Base-by-base conservation (phyloP, 2,329 filamentous ascomycete species). In the Penicillium italicum region DNA sequence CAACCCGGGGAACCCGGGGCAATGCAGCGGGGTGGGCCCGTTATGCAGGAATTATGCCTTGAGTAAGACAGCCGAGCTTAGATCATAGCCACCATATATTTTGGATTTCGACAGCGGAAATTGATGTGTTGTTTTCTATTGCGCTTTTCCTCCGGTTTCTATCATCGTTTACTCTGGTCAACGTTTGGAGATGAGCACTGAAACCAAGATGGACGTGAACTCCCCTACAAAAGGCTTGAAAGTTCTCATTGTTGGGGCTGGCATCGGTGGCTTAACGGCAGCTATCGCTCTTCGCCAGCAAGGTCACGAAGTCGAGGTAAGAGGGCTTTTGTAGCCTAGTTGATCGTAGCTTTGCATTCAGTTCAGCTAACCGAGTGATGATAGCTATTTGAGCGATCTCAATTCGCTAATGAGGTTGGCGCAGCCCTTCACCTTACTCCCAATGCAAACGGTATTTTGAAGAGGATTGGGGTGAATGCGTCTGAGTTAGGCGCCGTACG, bases 351-450 rank as follows among this genome's bases (percentile, higher is more conserved):
- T 34, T 34, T 34, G 16, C 14, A 34, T 34, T 34, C 33, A 34
- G 33, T 34, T 34, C 33, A 6, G 33, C 16, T 34, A 14, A 34
- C 33, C 33, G 33, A 34, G 33, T 34, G 33, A 34, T n/a, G n/a
- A n/a, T n/a, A 34, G 33, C 56, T 85, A 0, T 81, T 77, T 47
- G 83, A 86, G 60, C 79, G 83, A 64, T 85, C 82, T 0, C 72
- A 73, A 1, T 79, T 85, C 33, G 78, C 79, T 16, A 79, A 74
- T 48, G 84, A 86, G 67, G 71, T 77, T 1, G 85, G 84, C 0
- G 84, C 85, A 3, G 84, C 84, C 0, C 78, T 87, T n/a, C 83
- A 87, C 62, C 66, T 87, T 5, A 79, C 82, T 0, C 83, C 85
- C 0, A 88, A 88, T 62, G 74, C 79, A 2, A 85, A 85, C 66